Evolutionary conservation across 306 rosid species (phyloP), one percentile per base, ranked within the genome.

Genomic region (Ammopiptanthus mongolicus): DNA sequence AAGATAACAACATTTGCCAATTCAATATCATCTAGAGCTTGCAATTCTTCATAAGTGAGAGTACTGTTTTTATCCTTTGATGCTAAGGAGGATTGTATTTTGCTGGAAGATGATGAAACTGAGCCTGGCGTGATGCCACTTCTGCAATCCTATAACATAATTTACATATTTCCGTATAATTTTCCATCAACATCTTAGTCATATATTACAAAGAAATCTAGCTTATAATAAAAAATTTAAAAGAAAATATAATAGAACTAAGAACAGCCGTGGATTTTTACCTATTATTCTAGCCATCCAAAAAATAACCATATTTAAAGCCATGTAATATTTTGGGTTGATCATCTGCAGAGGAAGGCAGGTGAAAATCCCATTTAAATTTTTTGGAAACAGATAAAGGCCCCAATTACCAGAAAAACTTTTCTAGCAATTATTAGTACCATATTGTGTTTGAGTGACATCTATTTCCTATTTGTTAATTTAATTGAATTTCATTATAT

Each of bases 1-100:
- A 95, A 95, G 77, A 91, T 79, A 48, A 95, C 96, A 61, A 87
- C 91, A 86, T 95, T 91, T 56, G 98, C 98, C 87, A 95, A 82
- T 83, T 90, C 96, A 83, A 89, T 84, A 80, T 88, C 87, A 82
- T 95, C 98, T 82, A 95, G 65, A 37, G 82, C 86, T 83, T 85
- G 84, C 68, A 91, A 77, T 69, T 85, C 87, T 77, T 95, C 91
- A 5, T 87, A 91, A 60, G 84, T 81, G 76, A 86, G 90, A 80
- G 84, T 86, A 48, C 75, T 64, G 18, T 13, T 75, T 78, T 58
- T 89, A 55, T 71, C 84, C 46, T 61, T 81, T 18, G 80, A 68
- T 61, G 81, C 65, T 78, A 36, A 65, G 79, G 66, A 41, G 82
- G 73, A 18, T 34, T 76, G 71, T 71, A 48, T 73, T 75, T 79